These are phyloP conservation scores for Climacium dendroides DNA, from an alignment of 225 moss, liverwort and hornwort genomes.

Conservation along the genomic window DNA sequence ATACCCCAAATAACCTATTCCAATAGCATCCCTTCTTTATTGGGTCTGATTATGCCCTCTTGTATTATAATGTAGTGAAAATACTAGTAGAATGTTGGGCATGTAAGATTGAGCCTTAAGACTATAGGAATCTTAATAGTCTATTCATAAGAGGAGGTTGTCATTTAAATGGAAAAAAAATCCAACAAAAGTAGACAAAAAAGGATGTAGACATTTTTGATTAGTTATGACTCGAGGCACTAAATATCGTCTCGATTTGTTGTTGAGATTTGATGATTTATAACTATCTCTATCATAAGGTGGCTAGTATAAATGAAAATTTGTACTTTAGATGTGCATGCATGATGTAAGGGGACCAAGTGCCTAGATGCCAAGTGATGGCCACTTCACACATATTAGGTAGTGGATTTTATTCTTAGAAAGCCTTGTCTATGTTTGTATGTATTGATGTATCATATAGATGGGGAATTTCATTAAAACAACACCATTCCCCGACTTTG, in stretches of 20 bases:
- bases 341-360: accelerated
- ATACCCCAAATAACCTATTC: no score
- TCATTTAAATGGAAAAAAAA: not conserved
- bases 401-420: accelerated
- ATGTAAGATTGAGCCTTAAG: not conserved
- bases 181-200: no score
- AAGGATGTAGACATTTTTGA: not conserved
- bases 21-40: no score
- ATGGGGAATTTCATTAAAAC: no score
- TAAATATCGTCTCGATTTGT: not conserved
- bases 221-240: no score
- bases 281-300: accelerated
- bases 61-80: not conserved
- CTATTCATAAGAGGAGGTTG: accelerated
- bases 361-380: not conserved
- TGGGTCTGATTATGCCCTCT: accelerated
- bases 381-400: accelerated
- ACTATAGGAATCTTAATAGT: accelerated
- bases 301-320: not conserved
- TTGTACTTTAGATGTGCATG: not conserved
- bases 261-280: not conserved
- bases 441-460: not conserved
- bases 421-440: no score
- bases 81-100: not conserved
- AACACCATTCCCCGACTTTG: no score